Evolutionary conservation across 1,284 basidiomycete species (phyloP), one percentile per base, ranked within the genome.

Genomic region (Takashimella tepidaria): DNA sequence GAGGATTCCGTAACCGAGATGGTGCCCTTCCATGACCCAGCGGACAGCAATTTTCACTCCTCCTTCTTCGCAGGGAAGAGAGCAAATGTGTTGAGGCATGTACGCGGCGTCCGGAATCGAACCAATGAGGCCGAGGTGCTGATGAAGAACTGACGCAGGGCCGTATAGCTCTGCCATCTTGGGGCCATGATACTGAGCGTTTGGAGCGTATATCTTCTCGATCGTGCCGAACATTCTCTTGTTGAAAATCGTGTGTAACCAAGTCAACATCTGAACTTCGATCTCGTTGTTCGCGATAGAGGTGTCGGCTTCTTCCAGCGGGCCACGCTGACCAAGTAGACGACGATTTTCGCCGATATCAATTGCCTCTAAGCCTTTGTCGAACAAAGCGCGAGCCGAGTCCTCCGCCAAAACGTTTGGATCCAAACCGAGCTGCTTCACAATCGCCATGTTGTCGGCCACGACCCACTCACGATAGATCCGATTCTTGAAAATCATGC

Each of bases 391-490:
- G n/a, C 24, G n/a, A n/a, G 50, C 50, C 20, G 50, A 26, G 11
- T 25, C 27, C 24, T 52, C 50, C 21, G 50, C 50, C 16, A 52
- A 31, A 22, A 37, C 25, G 21, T 52, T 26, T 12, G 44, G 45
- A 26, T 52, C 50, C 13, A 52, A 31, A 8, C 50, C 50, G 31
- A 52, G 50, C 27, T 52, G 50, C 37, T 52, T 45, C 22, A 52
- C 40, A 22, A 52, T 52, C 10, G 50, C 50, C 50, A 52, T 52
- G 44, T n/a, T 46, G 50, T 52, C 50, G 6, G 50, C 50, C 27
- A 52, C 50, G 13, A 52, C 50, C 50, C 50, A 52, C 37, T 52
- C 50, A 27, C 50, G 50, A 22, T 52, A 52, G 50, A 52, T 52
- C 20, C 27, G 20, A 26, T 52, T 52, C 6, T 45, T 43, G 45